Evolutionary conservation across 31 red algal species (phyloP).

Genomic region (Bonnemaisonia californica): DNA sequence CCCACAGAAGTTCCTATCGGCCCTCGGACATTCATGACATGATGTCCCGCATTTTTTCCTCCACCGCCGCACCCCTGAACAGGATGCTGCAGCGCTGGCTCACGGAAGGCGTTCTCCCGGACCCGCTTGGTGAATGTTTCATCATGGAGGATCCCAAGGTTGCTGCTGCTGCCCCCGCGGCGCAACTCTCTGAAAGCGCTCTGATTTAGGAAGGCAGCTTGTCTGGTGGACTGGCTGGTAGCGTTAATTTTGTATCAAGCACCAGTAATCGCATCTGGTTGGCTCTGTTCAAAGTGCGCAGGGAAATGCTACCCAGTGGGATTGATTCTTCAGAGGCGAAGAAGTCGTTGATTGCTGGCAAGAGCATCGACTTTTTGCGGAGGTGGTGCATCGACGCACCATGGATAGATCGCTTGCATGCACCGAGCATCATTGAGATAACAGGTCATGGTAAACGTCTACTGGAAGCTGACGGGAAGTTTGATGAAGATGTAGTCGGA

Average conservation of each 20-base stretch:
- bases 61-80: constrained; percentile 67
- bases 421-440: constrained; percentile 35
- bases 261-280: constrained; percentile 83
- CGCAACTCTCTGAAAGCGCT: constrained; percentile 32
- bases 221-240: constrained; percentile 52
- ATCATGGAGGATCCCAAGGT: constrained; percentile 80
- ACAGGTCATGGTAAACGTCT: constrained; percentile 23
- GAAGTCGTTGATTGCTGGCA: constrained; percentile 75
- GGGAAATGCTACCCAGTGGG: constrained; percentile 59
- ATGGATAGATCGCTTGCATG: constrained; percentile 71
- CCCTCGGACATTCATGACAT: constrained; percentile 62
- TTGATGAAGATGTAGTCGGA: constrained; percentile 52
- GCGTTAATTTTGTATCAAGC: constrained; percentile 63
- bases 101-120: constrained; percentile 75
- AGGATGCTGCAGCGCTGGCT: constrained; percentile 77
- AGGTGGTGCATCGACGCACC: constrained; percentile 68
- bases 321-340: constrained; percentile 38
- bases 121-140: constrained; percentile 80
- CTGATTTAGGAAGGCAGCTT: constrained; percentile 64
- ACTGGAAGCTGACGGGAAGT: constrained; percentile 60
- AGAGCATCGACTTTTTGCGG: constrained; percentile 79
- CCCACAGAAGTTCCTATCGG: constrained; percentile 49
- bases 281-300: constrained; percentile 74
- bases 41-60: constrained; percentile 64
- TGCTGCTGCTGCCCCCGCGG: constrained; percentile 49